These are phyloP conservation scores for Chalaropsis thielavioides DNA, from an alignment of 2,329 filamentous ascomycete genomes.

Conservation along the genomic window DNA sequence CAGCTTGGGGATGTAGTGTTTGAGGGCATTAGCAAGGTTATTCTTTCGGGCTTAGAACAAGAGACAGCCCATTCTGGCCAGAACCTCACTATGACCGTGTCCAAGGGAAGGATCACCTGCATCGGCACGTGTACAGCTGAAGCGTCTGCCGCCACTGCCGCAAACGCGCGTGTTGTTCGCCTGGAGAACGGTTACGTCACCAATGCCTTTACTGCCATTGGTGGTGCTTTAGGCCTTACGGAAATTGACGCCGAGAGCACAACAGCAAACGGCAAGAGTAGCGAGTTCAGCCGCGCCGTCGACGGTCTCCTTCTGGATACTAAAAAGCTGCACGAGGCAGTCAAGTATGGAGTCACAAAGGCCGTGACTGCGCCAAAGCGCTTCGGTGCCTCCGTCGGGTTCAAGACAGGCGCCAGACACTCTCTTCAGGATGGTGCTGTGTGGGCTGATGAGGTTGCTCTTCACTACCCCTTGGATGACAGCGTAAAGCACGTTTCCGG, in stretches of 20 bases:
- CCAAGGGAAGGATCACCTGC: constrained; percentile 40
- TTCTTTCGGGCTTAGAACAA: constrained; percentile 13
- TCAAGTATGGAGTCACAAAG: constrained; percentile 42
- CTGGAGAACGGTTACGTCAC: constrained; percentile 48
- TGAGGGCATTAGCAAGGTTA: constrained; percentile 34
- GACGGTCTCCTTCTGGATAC: constrained; percentile 41
- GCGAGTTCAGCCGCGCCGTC: constrained; percentile 41
- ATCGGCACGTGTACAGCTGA: constrained; percentile 38
- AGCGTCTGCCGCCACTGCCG: constrained; percentile 25
- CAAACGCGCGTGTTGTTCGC: constrained; percentile 15
- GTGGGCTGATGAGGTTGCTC: constrained; percentile 38
- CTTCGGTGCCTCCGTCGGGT: constrained; percentile 44
- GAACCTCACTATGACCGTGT: constrained; percentile 36
- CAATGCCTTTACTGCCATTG: constrained; percentile 45
- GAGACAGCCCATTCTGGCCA: constrained; percentile 19
- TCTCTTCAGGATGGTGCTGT: constrained; percentile 35
- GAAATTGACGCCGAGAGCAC: constrained; percentile 45
- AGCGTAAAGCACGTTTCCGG: constrained; percentile 30
- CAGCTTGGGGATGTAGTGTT: constrained; percentile 34
- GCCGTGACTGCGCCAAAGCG: constrained; percentile 41
- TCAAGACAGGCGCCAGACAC: constrained; percentile 36
- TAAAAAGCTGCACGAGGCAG: constrained; percentile 40
- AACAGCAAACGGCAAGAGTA: constrained; percentile 37
- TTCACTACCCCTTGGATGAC: constrained; percentile 44
- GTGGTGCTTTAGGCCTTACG: constrained; percentile 44